These are phyloP conservation scores for Beauveria sp. DNA, from an alignment of 2,329 filamentous ascomycete genomes.

Conservation along the genomic window DNA sequence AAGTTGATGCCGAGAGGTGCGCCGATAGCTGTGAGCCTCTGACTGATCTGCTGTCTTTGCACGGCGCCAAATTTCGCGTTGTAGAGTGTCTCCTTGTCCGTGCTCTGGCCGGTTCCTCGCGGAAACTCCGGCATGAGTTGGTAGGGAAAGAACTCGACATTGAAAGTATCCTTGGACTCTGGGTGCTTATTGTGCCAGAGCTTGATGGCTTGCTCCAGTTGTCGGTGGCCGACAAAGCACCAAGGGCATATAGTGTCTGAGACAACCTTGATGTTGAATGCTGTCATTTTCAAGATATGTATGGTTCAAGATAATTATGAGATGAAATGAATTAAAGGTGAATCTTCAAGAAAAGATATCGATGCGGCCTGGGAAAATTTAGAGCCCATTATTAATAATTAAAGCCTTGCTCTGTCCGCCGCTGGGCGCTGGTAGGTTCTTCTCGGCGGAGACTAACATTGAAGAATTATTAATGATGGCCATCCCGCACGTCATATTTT, in stretches of 20 bases:
- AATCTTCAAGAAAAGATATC: too few relatives aligned
- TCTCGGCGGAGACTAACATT: too few relatives aligned
- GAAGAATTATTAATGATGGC: constrained; percentile 2
- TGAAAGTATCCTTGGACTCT: constrained; percentile 50
- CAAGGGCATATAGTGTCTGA: constrained; percentile 45
- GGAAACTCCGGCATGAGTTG: constrained; percentile 33
- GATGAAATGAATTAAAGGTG: not conserved
- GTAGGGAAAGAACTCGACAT: constrained; percentile 38
- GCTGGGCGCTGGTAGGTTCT: too few relatives aligned
- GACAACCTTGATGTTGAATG: constrained; percentile 38
- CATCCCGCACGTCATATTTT: not conserved
- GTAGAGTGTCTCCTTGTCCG: constrained; percentile 32
- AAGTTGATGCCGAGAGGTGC: constrained; percentile 33
- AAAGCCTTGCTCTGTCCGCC: too few relatives aligned
- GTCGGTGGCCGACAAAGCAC: constrained; percentile 42
- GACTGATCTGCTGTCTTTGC: constrained; percentile 34
- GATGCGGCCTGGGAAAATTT: not conserved
- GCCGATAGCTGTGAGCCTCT: constrained; percentile 25
- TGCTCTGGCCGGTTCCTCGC: constrained; percentile 23
- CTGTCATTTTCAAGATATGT: constrained; percentile 47
- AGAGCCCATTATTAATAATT: not conserved
- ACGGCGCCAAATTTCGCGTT: constrained; percentile 53
- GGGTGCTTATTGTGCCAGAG: constrained; percentile 33
- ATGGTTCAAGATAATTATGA: not conserved
- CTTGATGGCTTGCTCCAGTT: constrained; percentile 38